These are phyloP conservation scores for Neofusicoccum kwambonambiense DNA, from an alignment of 2,329 filamentous ascomycete species.

Conservation along the genomic window DNA sequence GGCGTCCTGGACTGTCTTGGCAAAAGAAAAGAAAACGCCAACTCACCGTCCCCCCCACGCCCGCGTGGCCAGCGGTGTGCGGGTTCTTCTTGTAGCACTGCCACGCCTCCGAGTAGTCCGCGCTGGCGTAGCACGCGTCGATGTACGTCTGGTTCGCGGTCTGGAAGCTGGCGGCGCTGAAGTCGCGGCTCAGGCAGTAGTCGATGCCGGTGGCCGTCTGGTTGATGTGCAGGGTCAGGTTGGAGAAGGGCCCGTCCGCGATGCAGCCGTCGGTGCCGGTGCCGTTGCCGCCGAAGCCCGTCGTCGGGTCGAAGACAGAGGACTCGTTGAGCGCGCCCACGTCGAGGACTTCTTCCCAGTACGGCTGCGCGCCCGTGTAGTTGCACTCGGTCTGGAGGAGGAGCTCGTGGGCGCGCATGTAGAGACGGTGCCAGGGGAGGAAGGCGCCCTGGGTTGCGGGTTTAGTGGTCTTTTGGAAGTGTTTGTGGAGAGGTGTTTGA, in stretches of 20 bases:
- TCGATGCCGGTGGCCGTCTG: slow-evolving; percentile 19
- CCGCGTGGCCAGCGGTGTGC: slow-evolving; percentile 15
- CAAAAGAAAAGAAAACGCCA: too few species aligned
- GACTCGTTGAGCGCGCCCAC: background rate
- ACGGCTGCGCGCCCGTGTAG: slow-evolving; percentile 45
- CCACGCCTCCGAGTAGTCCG: slow-evolving; percentile 17
- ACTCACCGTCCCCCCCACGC: slow-evolving; percentile 14
- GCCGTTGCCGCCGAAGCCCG: slow-evolving; percentile 20
- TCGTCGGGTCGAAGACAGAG: slow-evolving; percentile 17
- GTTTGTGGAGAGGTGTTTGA: background rate
- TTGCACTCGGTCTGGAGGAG: slow-evolving; percentile 47
- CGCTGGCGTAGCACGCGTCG: background rate
- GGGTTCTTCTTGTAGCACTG: slow-evolving; percentile 16
- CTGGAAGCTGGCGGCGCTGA: background rate
- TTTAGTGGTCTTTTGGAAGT: background rate
- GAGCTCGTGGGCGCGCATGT: slow-evolving; percentile 43
- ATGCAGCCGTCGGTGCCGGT: slow-evolving; percentile 29
- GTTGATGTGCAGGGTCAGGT: slow-evolving; percentile 35
- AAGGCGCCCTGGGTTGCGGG: slow-evolving; percentile 25
- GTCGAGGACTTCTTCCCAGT: slow-evolving; percentile 19
- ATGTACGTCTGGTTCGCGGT: slow-evolving; percentile 1
- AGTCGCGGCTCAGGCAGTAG: slow-evolving; percentile 15
- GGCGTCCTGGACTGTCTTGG: too few species aligned
- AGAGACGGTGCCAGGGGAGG: slow-evolving; percentile 48
- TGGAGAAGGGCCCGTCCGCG: slow-evolving; percentile 35